These are phyloP conservation scores for Fusarium redolens DNA, from an alignment of 2,329 filamentous ascomycete species.

Conservation along the genomic window DNA sequence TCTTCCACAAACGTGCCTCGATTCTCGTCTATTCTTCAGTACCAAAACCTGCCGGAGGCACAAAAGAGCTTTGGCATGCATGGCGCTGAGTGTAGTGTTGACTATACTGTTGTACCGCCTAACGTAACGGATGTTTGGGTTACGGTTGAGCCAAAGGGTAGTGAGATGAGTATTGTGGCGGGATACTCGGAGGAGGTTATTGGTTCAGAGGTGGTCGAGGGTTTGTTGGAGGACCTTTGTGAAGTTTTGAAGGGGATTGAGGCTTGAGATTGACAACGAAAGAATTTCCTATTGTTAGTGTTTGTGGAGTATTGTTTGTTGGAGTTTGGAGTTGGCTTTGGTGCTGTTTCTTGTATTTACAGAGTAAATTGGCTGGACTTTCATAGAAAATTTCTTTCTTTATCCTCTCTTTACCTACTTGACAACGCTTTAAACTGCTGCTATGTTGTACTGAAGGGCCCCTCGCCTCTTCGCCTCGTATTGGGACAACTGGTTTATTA, in stretches of 20 bases:
- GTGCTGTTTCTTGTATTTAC: neutral
- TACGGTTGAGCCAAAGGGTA: neutral
- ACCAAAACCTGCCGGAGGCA: neutral
- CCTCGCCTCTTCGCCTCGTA: no score
- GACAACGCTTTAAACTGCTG: no score
- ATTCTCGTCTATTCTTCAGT: neutral
- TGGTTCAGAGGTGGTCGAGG: neutral
- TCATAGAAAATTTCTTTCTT: neutral
- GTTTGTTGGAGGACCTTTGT: neutral
- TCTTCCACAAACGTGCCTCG: accelerated
- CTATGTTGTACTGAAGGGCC: no score
- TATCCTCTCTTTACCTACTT: no score
- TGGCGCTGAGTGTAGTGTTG: neutral
- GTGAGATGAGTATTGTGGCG: neutral
- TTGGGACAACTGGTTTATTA: no score
- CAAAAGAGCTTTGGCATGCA: neutral
- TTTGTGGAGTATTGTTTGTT: accelerated
- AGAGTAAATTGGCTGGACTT: accelerated
- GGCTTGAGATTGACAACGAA: accelerated
- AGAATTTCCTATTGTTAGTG: accelerated
- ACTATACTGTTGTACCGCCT: neutral
- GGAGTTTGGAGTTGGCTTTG: neutral
- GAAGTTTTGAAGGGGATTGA: neutral
- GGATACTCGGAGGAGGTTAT: neutral
- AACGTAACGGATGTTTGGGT: neutral